Percentiles rank a stretch among this genome's conserved stretches.
These are phyloP conservation scores for Lasiosphaeria miniovina DNA, from an alignment of 495 filamentous ascomycete species.

Conservation along the genomic window DNA sequence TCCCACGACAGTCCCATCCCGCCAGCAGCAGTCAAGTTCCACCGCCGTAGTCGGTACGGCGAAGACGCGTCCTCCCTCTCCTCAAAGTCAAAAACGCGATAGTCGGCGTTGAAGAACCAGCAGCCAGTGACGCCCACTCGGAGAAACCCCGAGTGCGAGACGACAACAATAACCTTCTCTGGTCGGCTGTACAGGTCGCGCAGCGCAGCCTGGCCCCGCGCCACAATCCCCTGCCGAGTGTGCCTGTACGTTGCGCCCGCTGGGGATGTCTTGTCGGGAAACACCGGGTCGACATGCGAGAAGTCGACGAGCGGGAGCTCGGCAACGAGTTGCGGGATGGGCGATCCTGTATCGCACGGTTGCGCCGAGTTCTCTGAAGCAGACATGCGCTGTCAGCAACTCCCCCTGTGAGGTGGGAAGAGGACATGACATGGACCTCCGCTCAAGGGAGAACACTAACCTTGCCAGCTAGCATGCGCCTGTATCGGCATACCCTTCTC, in stretches of 20 bases:
- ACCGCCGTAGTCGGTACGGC: conserved; percentile 36
- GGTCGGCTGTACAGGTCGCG: conserved; percentile 47
- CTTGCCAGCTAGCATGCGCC: conserved; percentile 54
- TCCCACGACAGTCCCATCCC: conserved; percentile 10
- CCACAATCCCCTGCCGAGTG: conserved; percentile 43
- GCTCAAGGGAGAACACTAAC: conserved; percentile 17
- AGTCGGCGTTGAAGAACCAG: conserved; percentile 58
- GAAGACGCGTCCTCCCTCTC: conserved; percentile 27
- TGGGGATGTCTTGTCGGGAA: conserved; percentile 53
- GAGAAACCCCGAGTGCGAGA: conserved; percentile 59
- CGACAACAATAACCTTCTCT: conserved; percentile 60
- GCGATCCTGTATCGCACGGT: conserved; percentile 56
- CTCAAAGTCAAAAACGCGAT: conserved; percentile 58
- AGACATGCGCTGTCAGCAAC: neutral
- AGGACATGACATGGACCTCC: neutral
- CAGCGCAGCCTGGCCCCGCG: conserved; percentile 47
- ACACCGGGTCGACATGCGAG: conserved; percentile 50
- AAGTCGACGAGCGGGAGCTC: conserved; percentile 56
- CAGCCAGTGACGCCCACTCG: conserved; percentile 43
- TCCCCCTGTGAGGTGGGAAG: neutral
- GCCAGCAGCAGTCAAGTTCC: conserved; percentile 15
- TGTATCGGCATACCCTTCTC: conserved; percentile 50
- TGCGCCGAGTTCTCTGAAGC: conserved; percentile 52
- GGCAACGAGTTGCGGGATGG: conserved; percentile 35
- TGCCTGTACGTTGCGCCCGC: conserved; percentile 42